phyloP scores from a whole-genome alignment of 208 protist species.

The Trypanosoma brucei region DNA sequence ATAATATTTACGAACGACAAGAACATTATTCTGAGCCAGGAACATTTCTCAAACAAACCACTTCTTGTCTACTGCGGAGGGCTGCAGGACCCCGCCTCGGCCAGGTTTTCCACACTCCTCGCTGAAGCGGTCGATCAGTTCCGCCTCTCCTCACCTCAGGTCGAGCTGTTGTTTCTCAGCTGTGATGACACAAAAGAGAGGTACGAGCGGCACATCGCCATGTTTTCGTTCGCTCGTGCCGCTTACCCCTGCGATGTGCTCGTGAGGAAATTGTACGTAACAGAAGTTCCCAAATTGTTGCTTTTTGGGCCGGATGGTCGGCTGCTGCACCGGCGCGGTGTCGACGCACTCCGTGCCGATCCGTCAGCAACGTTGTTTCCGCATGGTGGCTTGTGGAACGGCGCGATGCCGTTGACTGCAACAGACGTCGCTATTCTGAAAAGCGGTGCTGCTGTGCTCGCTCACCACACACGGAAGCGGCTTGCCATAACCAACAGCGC shows the following conservation, averaged over 20 bases:
- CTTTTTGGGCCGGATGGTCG: conserved; percentile 48
- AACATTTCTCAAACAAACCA: conserved; percentile 33
- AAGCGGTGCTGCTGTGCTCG: conserved; percentile 33
- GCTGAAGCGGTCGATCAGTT: conserved; percentile 26
- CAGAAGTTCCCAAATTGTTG: conserved; percentile 33
- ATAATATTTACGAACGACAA: conserved; percentile 32
- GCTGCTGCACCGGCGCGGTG: conserved; percentile 49
- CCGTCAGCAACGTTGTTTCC: conserved; percentile 49
- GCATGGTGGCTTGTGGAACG: conserved; percentile 31
- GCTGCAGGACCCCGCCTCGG: conserved; percentile 12
- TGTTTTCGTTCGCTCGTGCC: conserved; percentile 44
- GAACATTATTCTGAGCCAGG: conserved; percentile 28
- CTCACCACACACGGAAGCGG: conserved; percentile 61
- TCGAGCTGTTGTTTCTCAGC: conserved; percentile 59
- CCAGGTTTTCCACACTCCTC: conserved; percentile 33
- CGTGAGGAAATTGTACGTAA: conserved; percentile 26
- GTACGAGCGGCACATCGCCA: conserved; percentile 33
- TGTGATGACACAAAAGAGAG: conserved; percentile 32
- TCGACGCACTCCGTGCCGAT: conserved; percentile 52
- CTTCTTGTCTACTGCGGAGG: conserved; percentile 47
- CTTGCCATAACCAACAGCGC: not conserved
- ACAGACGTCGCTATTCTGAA: conserved; percentile 51
- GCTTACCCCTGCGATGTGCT: conserved; percentile 37
- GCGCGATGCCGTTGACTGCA: conserved; percentile 31
- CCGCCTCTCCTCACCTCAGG: not conserved